These are phyloP conservation scores for Pythium diclinum DNA, from an alignment of 352 stramenopile genomes.

Conservation along the genomic window DNA sequence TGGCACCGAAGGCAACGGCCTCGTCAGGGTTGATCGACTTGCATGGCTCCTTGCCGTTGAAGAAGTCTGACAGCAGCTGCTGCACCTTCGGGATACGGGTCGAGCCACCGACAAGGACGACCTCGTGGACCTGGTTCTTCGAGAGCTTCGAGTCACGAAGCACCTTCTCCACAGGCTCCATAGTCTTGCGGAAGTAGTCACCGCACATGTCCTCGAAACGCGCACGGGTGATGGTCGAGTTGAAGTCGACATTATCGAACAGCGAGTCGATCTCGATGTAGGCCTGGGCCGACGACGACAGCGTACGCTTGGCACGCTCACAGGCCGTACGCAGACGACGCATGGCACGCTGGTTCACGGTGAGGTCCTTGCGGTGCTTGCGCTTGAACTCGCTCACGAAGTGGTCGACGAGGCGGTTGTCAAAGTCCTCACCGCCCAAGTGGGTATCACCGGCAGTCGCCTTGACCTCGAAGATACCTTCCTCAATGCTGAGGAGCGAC, in stretches of 20 bases:
- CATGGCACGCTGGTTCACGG: slow-evolving; percentile 83
- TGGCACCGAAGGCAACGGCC: slow-evolving; percentile 77
- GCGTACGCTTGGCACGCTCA: slow-evolving; percentile 93
- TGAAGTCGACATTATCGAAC: slow-evolving; percentile 93
- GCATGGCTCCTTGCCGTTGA: slow-evolving; percentile 60
- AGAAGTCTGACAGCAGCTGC: slow-evolving; percentile 45
- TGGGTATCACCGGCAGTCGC: slow-evolving; percentile 91
- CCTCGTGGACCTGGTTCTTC: too few species aligned
- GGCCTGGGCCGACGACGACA: slow-evolving; percentile 90
- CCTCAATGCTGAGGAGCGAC: slow-evolving; percentile 91
- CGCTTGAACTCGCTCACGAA: slow-evolving; percentile 92
- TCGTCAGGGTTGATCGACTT: slow-evolving; percentile 84
- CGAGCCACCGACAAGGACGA: too few species aligned
- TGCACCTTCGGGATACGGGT: too few species aligned
- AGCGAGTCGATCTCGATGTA: slow-evolving; percentile 95
- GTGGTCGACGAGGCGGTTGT: slow-evolving; percentile 66
- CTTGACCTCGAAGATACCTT: slow-evolving; percentile 96
- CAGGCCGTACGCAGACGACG: slow-evolving; percentile 90
- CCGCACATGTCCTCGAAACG: too few species aligned
- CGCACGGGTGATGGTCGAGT: slow-evolving; percentile 86
- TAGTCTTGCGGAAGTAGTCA: too few species aligned
- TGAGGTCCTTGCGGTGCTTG: slow-evolving; percentile 88
- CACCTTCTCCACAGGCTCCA: too few species aligned
- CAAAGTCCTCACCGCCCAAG: too few species aligned
- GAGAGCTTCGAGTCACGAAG: too few species aligned